Base-by-base conservation (phyloP, 768 basidiomycete genomes). In the Artomyces pyxidatus region DNA sequence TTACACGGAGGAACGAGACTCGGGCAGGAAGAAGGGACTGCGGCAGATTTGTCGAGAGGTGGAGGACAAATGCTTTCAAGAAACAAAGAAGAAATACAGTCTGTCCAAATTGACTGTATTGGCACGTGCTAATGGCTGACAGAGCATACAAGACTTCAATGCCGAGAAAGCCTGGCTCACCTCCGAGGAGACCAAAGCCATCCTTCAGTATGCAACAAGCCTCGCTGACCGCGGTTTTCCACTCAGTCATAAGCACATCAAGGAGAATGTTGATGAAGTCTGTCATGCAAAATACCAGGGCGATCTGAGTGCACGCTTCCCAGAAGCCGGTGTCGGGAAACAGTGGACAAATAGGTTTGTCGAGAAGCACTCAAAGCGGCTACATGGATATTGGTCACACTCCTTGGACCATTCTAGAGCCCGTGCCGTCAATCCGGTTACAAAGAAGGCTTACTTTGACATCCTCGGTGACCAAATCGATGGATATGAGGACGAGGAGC, bases 341-440 rank as follows among this genome's bases (percentile, higher is more conserved):
- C 60, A 68, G 14, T 73, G 69, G 70, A 65, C 66, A 3, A 30
- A 7, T 17, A 42, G 53, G 8, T 67, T 67, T 30, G 41, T 63
- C 4, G 48, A 53, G 35, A 58, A 60, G 46, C 61, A 74, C 49
- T 41, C 44, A 2, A 49, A 65, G 17, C 27, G 45, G 5, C 47
- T 74, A 6, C 48, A 58, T n/a, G 48, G 47, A n/a, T 66, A 57
- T 32, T 65, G 65, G 60, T 57, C 65, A 16, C 47, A 50, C 21
- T 49, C 65, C 17, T 61, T 74, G 0, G 71, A 75, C 21, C 52
- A 51, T 16, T 59, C 63, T 19, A 58, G 63, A 22, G 70, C 63
- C 0, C 55, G 48, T 7, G 69, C 68, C 16, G 67, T 69, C 7
- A 76, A 74, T 48, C 60, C 63, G 6, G 32, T 50, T 6, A 68